phyloP scores from a whole-genome alignment of 73 alveolate genomes.

The Tetrahymena elliotti region DNA sequence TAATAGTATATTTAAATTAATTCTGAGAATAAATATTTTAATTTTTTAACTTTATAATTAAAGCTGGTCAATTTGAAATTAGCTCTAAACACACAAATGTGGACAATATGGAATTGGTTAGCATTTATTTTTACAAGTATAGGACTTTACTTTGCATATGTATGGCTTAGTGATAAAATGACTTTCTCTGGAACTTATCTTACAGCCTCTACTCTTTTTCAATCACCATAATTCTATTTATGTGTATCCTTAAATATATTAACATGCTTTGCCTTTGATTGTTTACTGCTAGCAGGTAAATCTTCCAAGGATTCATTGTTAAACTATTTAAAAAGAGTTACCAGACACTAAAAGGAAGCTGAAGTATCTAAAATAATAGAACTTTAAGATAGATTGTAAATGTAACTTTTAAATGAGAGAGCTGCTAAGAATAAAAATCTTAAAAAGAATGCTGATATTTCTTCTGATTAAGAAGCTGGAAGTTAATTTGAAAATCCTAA shows the following conservation, averaged over 20 bases:
- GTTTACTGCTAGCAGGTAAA: background rate
- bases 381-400: background rate
- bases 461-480: background rate
- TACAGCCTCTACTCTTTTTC: slow-evolving; percentile 19
- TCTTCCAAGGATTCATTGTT: background rate
- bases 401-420: background rate
- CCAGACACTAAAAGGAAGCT: background rate
- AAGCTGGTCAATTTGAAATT: slow-evolving; percentile 14
- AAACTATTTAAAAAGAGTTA: background rate
- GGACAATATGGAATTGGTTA: slow-evolving; percentile 24
- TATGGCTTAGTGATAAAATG: slow-evolving; percentile 15
- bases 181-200: background rate
- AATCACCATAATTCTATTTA: slow-evolving; percentile 9
- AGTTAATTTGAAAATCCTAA: background rate
- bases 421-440: background rate
- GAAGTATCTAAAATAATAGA: background rate
- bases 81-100: slow-evolving; percentile 8
- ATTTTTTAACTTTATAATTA: background rate
- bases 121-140: slow-evolving; percentile 14
- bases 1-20: background rate
- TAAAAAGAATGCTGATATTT: background rate
- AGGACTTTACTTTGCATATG: slow-evolving; percentile 1
- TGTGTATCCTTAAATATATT: background rate
- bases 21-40: background rate
- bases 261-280: background rate